phyloP scores from a whole-genome alignment of 2,329 filamentous ascomycete species.

The Colletotrichum viniferum region DNA sequence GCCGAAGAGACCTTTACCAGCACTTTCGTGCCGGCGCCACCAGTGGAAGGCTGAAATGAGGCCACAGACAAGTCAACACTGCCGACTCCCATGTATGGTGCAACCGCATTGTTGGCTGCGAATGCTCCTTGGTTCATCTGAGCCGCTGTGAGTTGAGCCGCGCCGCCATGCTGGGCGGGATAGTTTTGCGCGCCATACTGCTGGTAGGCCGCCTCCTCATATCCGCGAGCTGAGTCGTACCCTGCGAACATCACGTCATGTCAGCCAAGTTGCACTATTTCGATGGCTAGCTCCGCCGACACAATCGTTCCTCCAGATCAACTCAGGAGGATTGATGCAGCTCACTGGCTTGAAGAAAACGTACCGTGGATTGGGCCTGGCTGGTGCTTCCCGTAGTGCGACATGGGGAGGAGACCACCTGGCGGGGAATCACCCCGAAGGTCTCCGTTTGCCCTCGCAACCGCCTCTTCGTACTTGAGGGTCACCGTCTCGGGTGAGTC shows the following conservation, averaged over 20 bases:
- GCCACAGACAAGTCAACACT: slow-evolving; percentile 58
- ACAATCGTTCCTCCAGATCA: not conserved
- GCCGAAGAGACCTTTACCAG: slow-evolving; percentile 76
- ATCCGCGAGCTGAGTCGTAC: slow-evolving; percentile 64
- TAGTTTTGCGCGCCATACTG: slow-evolving; percentile 55
- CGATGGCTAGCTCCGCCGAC: not conserved
- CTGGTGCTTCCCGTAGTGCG: slow-evolving; percentile 77
- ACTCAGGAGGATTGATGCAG: not conserved
- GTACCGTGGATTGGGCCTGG: slow-evolving; percentile 81
- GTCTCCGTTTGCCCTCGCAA: slow-evolving; percentile 56
- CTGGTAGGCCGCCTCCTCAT: slow-evolving; percentile 61
- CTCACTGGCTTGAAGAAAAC: slow-evolving; percentile 39
- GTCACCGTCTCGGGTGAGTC: slow-evolving; percentile 63
- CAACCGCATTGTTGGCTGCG: slow-evolving; percentile 65
- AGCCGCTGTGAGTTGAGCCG: slow-evolving; percentile 48
- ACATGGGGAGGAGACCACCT: slow-evolving; percentile 71
- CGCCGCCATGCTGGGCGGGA: slow-evolving; percentile 45
- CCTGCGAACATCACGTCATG: slow-evolving; percentile 38
- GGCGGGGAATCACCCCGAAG: slow-evolving; percentile 61
- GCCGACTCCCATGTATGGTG: slow-evolving; percentile 66
- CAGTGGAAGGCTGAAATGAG: slow-evolving; percentile 72
- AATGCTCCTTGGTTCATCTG: slow-evolving; percentile 63
- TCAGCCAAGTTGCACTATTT: not conserved
- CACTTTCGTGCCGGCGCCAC: slow-evolving; percentile 72
- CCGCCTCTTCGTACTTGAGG: slow-evolving; percentile 61